Evolutionary conservation across 2,329 filamentous ascomycete species (phyloP).

Genomic region (Colletotrichum sp.): DNA sequence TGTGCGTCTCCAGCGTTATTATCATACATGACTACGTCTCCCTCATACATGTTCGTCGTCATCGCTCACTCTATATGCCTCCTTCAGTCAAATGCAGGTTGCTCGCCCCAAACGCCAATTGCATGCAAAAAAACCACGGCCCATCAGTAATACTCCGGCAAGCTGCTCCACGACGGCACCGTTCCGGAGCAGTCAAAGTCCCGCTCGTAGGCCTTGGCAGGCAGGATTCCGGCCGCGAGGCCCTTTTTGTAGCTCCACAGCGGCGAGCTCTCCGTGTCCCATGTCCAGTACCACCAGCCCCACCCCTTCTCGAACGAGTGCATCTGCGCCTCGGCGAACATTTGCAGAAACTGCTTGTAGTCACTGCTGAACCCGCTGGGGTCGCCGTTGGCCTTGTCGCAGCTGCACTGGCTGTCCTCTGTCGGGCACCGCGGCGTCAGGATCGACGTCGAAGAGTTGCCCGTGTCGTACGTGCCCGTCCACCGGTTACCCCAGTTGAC

Average conservation of each 20-base stretch:
- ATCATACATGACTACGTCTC: slow-evolving; percentile 1
- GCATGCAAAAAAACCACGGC: background rate
- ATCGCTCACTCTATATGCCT: background rate
- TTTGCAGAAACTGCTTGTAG: slow-evolving; percentile 86
- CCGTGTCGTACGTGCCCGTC: slow-evolving; percentile 83
- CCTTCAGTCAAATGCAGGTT: background rate
- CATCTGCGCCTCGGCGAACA: slow-evolving; percentile 98
- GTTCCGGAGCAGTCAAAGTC: slow-evolving; percentile 70
- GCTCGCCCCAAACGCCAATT: slow-evolving; percentile 4
- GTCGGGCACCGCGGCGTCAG: slow-evolving; percentile 78
- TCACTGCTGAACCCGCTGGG: slow-evolving; percentile 67
- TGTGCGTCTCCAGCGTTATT: background rate
- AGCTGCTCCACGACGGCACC: slow-evolving; percentile 58
- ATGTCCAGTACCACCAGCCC: slow-evolving; percentile 99
- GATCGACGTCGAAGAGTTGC: slow-evolving; percentile 65
- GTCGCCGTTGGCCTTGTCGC: slow-evolving; percentile 77
- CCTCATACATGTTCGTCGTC: background rate
- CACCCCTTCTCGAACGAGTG: slow-evolving; percentile 88
- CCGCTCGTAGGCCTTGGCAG: slow-evolving; percentile 72
- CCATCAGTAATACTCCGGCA: slow-evolving; percentile 55
- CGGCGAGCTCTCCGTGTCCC: slow-evolving; percentile 84
- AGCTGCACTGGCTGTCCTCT: slow-evolving; percentile 70
- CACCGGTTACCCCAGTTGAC: slow-evolving; percentile 88
- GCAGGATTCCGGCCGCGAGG: slow-evolving; percentile 78
- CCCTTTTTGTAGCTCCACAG: slow-evolving; percentile 95